Evolutionary conservation across 140 eudicot species (phyloP).

Genomic region (Ambrosia hybrid): DNA sequence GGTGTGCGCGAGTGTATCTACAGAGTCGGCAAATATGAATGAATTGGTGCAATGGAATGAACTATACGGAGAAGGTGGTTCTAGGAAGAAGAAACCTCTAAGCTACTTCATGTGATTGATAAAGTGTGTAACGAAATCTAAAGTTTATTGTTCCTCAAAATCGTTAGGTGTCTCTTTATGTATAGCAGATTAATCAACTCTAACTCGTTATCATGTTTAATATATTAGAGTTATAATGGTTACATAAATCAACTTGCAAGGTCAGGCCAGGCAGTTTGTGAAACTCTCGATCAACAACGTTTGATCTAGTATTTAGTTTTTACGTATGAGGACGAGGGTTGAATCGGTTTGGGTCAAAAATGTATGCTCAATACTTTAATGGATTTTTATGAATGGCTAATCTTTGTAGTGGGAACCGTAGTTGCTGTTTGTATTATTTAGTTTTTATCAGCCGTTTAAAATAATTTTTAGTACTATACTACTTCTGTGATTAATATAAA

Average conservation of each 20-base stretch:
- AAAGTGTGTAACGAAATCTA: neutral
- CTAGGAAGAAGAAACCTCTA: constrained; percentile 75
- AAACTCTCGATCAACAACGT: neutral
- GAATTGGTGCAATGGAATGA: constrained; percentile 96
- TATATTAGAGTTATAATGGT: neutral
- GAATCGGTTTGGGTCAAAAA: too few species aligned
- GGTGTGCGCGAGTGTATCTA: constrained; percentile 98
- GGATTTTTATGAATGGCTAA: too few species aligned
- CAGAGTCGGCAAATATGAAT: constrained; percentile 85
- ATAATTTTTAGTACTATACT: too few species aligned
- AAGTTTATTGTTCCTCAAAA: neutral
- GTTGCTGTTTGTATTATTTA: too few species aligned
- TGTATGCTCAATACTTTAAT: too few species aligned
- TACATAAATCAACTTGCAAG: neutral
- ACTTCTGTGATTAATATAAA: too few species aligned
- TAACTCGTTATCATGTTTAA: neutral
- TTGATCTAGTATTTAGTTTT: neutral
- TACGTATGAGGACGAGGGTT: too few species aligned
- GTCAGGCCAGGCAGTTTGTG: neutral
- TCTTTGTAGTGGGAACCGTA: too few species aligned
- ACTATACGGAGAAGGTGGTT: constrained; percentile 97
- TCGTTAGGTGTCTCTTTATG: neutral
- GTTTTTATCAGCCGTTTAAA: too few species aligned
- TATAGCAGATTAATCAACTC: neutral
- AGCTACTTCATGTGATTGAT: constrained; percentile 80